A percentile compares a stretch with the other conserved stretches of the same genome.
Evolutionary conservation across 495 filamentous ascomycete species (phyloP).

Genomic region (Terfezia boudieri): DNA sequence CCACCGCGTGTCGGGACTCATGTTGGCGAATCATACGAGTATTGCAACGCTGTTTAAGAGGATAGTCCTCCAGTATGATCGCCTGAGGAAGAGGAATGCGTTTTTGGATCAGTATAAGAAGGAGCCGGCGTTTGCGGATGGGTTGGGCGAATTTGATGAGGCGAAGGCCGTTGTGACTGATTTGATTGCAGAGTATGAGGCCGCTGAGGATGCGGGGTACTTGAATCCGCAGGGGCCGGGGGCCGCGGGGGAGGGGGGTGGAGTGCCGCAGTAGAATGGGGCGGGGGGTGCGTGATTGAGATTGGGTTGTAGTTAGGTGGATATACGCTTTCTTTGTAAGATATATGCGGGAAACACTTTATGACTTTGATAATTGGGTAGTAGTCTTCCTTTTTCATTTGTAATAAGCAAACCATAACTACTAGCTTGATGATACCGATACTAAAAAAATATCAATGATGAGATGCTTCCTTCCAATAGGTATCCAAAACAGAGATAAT

Average conservation of each 20-base stretch:
- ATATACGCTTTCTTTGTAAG: no score
- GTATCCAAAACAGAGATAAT: no score
- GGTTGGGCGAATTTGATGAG: constrained; percentile 87
- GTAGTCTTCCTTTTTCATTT: no score
- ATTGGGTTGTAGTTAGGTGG: not conserved
- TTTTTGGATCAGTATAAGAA: constrained; percentile 92
- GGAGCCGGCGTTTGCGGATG: constrained; percentile 73
- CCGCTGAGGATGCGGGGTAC: constrained; percentile 74
- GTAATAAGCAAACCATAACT: no score
- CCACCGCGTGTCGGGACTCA: constrained; percentile 84
- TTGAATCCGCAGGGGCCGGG: constrained; percentile 34
- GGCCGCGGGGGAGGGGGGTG: constrained; percentile 12
- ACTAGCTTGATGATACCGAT: no score
- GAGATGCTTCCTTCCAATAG: no score
- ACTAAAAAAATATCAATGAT: no score
- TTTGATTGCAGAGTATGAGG: constrained; percentile 82
- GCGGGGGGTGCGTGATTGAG: not conserved
- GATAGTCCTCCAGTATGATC: constrained; percentile 72
- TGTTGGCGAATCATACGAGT: constrained; percentile 95
- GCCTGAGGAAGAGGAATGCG: constrained; percentile 83
- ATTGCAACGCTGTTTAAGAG: constrained; percentile 93
- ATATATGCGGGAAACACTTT: no score
- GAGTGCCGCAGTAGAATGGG: not conserved
- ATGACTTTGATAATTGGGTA: no score
- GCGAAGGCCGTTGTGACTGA: constrained; percentile 71